Evolutionary conservation across 306 rosid species (phyloP).

Genomic region (Gillenia trifoliata): DNA sequence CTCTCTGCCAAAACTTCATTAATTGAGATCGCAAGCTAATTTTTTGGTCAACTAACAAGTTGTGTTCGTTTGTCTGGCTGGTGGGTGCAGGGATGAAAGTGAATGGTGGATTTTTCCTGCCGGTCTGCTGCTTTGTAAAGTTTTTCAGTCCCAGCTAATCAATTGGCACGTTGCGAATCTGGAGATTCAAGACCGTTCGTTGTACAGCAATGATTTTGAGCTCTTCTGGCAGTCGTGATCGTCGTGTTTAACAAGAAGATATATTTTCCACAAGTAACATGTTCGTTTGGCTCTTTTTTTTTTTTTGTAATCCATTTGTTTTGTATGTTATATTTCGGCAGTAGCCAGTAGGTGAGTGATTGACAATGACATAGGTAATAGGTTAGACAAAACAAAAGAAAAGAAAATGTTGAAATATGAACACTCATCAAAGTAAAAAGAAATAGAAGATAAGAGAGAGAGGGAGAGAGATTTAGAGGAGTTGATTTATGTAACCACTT

Average conservation of each 20-base stretch:
- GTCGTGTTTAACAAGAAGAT: conserved; percentile 15
- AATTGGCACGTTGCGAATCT: conserved; percentile 97
- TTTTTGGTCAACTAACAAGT: neutral
- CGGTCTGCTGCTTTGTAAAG: conserved; percentile 82
- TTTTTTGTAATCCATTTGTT: conserved; percentile 18
- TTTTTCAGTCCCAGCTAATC: conserved; percentile 81
- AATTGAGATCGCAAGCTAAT: neutral
- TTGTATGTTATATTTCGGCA: conserved; percentile 15
- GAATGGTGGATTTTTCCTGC: conserved; percentile 97
- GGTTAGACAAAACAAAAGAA: conserved; percentile 28
- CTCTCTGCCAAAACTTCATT: neutral
- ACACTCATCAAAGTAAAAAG: conserved; percentile 27
- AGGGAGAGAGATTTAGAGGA: conserved; percentile 18
- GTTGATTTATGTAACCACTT: conserved; percentile 48
- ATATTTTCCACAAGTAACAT: conserved; percentile 43
- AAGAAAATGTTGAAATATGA: conserved; percentile 16
- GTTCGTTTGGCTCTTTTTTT: conserved; percentile 4
- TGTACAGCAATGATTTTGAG: conserved; percentile 93
- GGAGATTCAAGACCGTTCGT: conserved; percentile 98
- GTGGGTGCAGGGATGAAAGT: conserved; percentile 82
- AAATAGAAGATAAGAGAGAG: neutral
- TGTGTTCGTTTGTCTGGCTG: neutral
- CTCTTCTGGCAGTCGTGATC: conserved; percentile 91
- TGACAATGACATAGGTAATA: conserved; percentile 31
- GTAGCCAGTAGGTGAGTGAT: conserved; percentile 47